Percentiles rank a stretch among this genome's conserved stretches.
These are phyloP conservation scores for Botrytis deweyae DNA, from an alignment of 2,329 filamentous ascomycete species.

Conservation along the genomic window DNA sequence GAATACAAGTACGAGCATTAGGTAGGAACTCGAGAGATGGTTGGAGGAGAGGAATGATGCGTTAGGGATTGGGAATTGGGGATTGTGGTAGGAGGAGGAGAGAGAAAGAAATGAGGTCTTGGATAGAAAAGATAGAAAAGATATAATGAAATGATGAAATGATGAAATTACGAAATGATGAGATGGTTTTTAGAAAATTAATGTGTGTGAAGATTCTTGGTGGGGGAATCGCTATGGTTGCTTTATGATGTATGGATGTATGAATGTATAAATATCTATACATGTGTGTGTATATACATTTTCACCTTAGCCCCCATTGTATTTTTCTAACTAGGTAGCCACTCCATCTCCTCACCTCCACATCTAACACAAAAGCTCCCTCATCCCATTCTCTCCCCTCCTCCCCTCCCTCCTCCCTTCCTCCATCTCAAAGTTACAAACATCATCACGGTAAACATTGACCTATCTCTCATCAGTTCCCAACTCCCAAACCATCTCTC, in stretches of 20 bases:
- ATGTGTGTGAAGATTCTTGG: accelerated
- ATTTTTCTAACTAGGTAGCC: not conserved
- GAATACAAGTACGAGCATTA: too few species aligned
- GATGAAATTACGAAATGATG: not conserved
- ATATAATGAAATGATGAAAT: not conserved
- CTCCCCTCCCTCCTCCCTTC: not conserved
- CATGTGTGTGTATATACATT: not conserved
- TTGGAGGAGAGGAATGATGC: too few species aligned
- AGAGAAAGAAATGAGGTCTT: not conserved
- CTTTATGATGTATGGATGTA: not conserved
- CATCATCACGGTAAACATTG: not conserved
- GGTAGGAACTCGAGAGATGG: too few species aligned
- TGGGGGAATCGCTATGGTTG: not conserved
- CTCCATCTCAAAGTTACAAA: not conserved
- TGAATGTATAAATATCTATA: not conserved
- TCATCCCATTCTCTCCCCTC: not conserved
- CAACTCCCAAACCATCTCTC: not conserved
- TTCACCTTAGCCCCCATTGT: not conserved
- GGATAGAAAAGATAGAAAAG: not conserved
- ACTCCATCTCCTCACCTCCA: not conserved
- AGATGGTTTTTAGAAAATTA: not conserved
- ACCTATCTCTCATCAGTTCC: not conserved
- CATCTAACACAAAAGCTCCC: not conserved
- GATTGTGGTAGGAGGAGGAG: too few species aligned
- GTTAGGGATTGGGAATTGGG: too few species aligned